These are phyloP conservation scores for Vitis rupestris DNA, from an alignment of 164 flowering plant species.

Conservation along the genomic window DNA sequence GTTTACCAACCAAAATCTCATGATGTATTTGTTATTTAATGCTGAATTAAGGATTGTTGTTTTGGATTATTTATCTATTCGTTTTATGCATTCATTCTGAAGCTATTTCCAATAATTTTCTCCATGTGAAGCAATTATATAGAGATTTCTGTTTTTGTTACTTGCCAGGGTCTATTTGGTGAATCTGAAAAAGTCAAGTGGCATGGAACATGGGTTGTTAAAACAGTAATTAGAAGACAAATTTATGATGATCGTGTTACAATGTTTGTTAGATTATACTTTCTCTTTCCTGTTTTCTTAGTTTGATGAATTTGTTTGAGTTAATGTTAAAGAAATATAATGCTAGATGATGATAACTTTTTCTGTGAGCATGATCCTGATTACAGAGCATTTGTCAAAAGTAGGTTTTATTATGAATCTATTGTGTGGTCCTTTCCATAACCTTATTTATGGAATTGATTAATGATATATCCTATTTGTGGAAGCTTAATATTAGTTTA, in stretches of 20 bases:
- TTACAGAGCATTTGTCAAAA: slow-evolving; percentile 52
- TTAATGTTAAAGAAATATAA: neutral
- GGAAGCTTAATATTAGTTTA: too few species aligned
- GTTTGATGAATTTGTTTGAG: neutral
- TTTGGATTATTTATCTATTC: too few species aligned
- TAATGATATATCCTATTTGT: too few species aligned
- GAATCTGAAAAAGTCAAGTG: slow-evolving; percentile 58
- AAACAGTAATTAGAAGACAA: slow-evolving; percentile 43
- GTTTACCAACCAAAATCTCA: too few species aligned
- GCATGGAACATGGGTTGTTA: slow-evolving; percentile 70
- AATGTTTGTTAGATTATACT: slow-evolving; percentile 24
- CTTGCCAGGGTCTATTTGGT: slow-evolving; percentile 42
- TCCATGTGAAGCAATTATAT: neutral
- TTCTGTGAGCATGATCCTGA: slow-evolving; percentile 22
- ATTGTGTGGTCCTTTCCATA: too few species aligned
- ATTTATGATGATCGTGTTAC: slow-evolving; percentile 29
- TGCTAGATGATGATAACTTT: slow-evolving; percentile 2
- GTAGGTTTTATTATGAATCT: slow-evolving; percentile 21
- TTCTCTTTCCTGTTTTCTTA: neutral
- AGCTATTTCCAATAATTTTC: neutral
- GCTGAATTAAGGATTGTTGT: too few species aligned
- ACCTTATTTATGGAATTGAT: too few species aligned
- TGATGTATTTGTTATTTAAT: too few species aligned
- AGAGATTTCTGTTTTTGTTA: neutral
- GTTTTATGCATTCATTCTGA: neutral